Evolutionary conservation across 371 early-diverging fungal genomes (phyloP), one percentile per base, ranked within the genome.

Genomic region (Aphelidium insulamus): DNA sequence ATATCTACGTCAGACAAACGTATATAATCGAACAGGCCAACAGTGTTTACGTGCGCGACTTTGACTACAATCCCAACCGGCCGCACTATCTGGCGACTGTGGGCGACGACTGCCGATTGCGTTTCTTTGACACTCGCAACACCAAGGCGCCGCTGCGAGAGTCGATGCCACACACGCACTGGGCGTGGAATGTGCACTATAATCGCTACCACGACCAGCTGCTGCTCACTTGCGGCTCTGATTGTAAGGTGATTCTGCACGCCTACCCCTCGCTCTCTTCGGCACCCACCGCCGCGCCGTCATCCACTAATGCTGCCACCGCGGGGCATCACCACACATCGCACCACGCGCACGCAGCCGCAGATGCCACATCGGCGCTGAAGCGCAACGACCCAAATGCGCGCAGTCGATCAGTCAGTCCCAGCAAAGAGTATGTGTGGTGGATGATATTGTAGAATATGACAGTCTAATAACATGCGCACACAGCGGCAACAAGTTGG

Each of bases 161-260:
- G 2, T 44, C 85, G 0, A 51, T 57, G 15, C 63, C 76, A 28
- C 88, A 91, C 39, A 62, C 79, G 0, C 86, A 85, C 44, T 90
- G 88, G 85, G 58, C 87, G 7, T 78, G 76, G 70, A 57, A 63
- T 6, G 73, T 85, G 11, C 63, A 65, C 2, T 85, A 72, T 49
- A 87, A 91, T 51, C 59, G 55, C 16, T 70, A 66, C 36, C 82
- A 88, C 45, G 92, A 91, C 51, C 88, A 88, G 50, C 50, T 91
- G 11, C 39, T 91, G 20, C 52, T 91, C 23, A 66, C 78, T 0
- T 71, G 79, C 0, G 59, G 86, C 26, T 73, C 79, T 0, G 90
- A 88, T 48, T 72, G 77, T 30, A 54, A 62, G 22, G 90, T 91
- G 2, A 75, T 77, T 38, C 52, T 91, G 5, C 69, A 85, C 31